Conservation (phyloP, 345 rosid species). For the Gossypium thurberi region DNA sequence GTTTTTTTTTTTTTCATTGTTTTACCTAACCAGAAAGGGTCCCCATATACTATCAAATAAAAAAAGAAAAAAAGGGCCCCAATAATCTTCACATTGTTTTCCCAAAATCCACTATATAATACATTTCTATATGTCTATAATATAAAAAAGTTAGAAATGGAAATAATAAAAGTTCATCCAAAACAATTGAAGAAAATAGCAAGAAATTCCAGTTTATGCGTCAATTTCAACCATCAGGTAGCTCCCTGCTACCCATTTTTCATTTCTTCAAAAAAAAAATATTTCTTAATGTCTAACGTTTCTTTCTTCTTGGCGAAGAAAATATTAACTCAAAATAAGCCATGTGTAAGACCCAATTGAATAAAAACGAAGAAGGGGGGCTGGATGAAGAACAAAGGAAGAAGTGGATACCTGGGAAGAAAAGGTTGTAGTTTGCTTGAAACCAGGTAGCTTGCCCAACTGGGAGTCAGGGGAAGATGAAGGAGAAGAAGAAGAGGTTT, state of each 20-base stretch:
- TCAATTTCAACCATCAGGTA: neutral
- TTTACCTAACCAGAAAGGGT: neutral
- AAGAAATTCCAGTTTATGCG: neutral
- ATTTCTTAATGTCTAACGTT: neutral
- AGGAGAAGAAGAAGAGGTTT: neutral
- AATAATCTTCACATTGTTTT: neutral
- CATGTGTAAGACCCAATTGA: neutral
- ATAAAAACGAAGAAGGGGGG: neutral
- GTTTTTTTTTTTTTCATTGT: no score
- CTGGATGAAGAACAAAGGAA: neutral
- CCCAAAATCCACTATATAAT: neutral
- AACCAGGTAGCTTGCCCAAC: neutral
- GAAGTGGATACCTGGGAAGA: slow-evolving; percentile 28
- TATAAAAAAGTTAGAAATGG: neutral
- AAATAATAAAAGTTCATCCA: neutral
- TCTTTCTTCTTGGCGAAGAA: neutral
- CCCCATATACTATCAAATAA: no score
- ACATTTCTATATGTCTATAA: neutral
- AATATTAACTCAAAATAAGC: neutral
- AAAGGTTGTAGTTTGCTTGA: slow-evolving; percentile 4
- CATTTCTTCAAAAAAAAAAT: no score
- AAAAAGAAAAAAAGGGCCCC: neutral
- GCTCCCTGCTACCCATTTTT: neutral
- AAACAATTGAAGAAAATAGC: neutral
- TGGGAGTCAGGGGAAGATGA: neutral